Conservation (phyloP, 2,329 filamentous ascomycete species). For the Colletotrichum tropicicola region DNA sequence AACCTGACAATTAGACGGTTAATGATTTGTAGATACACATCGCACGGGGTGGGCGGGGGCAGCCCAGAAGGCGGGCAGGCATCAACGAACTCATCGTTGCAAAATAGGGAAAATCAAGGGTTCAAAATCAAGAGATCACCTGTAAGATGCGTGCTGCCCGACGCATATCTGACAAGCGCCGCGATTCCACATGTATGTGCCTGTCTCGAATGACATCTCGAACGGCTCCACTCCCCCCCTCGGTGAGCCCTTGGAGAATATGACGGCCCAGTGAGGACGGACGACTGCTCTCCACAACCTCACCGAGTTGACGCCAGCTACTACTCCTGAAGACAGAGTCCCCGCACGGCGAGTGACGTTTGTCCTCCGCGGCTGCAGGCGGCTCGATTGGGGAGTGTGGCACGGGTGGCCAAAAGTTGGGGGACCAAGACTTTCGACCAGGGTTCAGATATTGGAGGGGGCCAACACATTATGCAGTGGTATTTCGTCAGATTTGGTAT, state of each 20-base stretch:
- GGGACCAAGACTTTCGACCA: neutral
- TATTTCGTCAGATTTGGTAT: slow-evolving; percentile 9
- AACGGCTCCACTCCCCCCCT: neutral
- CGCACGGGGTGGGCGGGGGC: neutral
- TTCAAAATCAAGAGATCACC: slow-evolving; percentile 13
- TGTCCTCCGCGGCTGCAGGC: neutral
- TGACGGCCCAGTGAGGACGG: slow-evolving; percentile 21
- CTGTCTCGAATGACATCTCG: slow-evolving; percentile 1
- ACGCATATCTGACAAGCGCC: slow-evolving; percentile 19
- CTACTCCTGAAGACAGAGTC: neutral
- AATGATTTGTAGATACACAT: slow-evolving; percentile 6
- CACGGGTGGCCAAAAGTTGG: neutral
- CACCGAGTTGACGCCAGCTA: slow-evolving; percentile 21
- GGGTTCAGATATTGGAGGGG: neutral
- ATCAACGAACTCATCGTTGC: neutral
- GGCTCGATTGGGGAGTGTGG: neutral
- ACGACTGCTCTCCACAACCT: slow-evolving; percentile 20
- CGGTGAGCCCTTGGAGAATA: slow-evolving; percentile 9
- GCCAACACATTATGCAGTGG: neutral
- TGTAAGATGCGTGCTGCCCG: slow-evolving; percentile 21
- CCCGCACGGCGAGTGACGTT: neutral
- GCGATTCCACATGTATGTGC: neutral
- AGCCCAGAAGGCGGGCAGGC: neutral
- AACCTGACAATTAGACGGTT: slow-evolving; percentile 1
- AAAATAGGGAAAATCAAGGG: neutral